A percentile compares a stretch with the other conserved stretches of the same genome.
These are phyloP conservation scores for Russula sp. DNA, from an alignment of 768 basidiomycete species.

Conservation along the genomic window DNA sequence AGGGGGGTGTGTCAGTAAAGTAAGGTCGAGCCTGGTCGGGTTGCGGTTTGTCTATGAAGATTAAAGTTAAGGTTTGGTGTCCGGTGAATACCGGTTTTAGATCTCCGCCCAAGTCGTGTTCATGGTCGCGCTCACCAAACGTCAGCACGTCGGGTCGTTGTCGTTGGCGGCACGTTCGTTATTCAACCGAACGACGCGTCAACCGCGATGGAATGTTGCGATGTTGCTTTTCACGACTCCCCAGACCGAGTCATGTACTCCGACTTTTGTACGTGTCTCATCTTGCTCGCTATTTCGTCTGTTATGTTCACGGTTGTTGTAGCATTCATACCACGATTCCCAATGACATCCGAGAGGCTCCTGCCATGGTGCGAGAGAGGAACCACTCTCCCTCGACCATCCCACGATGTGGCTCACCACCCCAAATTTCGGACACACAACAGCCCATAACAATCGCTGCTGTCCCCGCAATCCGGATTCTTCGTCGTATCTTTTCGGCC, in stretches of 20 bases:
- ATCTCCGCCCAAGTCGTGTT: not conserved
- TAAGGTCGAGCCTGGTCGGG: not conserved
- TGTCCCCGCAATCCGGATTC: constrained; percentile 13
- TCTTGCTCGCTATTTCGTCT: not conserved
- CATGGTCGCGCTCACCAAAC: not conserved
- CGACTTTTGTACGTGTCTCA: constrained; percentile 9
- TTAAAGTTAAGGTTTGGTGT: constrained; percentile 19
- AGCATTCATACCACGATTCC: not conserved
- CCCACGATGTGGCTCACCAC: not conserved
- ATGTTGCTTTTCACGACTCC: constrained; percentile 42
- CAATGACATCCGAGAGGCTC: not conserved
- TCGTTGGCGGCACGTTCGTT: not conserved
- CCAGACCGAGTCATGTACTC: constrained; percentile 35
- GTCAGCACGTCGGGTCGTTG: not conserved
- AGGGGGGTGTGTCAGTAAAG: constrained; percentile 11
- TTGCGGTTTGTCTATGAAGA: not conserved
- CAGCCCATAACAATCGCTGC: not conserved
- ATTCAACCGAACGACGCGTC: not conserved
- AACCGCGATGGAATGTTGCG: constrained; percentile 76
- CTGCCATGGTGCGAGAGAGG: not conserved
- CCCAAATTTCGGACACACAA: not conserved
- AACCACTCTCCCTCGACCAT: not conserved
- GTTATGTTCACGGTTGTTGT: not conserved
- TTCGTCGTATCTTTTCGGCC: constrained; percentile 17
- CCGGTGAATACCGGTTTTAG: not conserved